These are phyloP conservation scores for Aspergillus brunneoviolaceus DNA, from an alignment of 2,329 filamentous ascomycete genomes.

Conservation along the genomic window DNA sequence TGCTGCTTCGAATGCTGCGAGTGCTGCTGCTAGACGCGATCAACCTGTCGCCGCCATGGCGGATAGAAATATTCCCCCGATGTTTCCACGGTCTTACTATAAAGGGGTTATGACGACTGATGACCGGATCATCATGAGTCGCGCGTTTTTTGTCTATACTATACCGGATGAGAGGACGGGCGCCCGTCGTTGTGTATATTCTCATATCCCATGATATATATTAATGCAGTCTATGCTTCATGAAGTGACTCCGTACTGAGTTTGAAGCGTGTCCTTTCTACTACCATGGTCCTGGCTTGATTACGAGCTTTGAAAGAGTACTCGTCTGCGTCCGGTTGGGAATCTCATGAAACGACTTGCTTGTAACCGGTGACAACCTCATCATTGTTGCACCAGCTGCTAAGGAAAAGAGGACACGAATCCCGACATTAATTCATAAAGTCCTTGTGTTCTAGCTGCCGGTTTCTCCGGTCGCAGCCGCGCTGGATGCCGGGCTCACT, in stretches of 20 bases:
- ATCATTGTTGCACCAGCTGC: too few species aligned
- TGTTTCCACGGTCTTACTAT: neutral
- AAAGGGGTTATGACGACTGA: neutral
- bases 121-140: neutral
- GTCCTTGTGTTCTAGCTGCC: too few species aligned
- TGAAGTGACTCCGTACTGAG: too few species aligned
- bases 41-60: neutral
- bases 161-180: neutral
- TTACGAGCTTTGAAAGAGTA: too few species aligned
- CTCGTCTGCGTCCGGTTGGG: too few species aligned
- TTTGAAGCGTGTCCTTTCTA: too few species aligned
- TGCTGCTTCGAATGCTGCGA: constrained; percentile 22
- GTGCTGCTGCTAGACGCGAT: constrained; percentile 20
- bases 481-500: neutral
- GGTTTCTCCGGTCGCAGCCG: too few species aligned
- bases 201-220: neutral
- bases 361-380: too few species aligned
- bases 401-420: too few species aligned
- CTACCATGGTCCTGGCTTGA: too few species aligned
- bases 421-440: too few species aligned
- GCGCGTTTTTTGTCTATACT: neutral
- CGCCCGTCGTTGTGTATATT: neutral
- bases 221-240: neutral
- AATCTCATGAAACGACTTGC: too few species aligned
- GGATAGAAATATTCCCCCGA: neutral